Percentiles rank a stretch among this genome's conserved stretches.
These are phyloP conservation scores for Paecilomyces niveus DNA, from an alignment of 2,329 filamentous ascomycete genomes.

Conservation along the genomic window DNA sequence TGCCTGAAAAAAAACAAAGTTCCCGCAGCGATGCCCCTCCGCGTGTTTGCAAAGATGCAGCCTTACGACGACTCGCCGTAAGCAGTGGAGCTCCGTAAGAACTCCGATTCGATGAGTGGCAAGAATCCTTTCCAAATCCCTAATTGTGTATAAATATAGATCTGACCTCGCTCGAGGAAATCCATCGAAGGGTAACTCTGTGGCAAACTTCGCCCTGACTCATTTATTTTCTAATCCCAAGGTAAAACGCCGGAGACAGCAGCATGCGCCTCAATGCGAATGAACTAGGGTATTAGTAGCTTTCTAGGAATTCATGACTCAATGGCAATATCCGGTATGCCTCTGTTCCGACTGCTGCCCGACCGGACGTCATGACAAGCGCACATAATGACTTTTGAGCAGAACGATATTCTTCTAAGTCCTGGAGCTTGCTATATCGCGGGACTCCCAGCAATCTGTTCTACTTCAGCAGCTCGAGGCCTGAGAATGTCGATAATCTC, in stretches of 20 bases:
- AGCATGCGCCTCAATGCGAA: background rate
- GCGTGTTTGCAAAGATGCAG: background rate
- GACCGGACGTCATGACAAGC: background rate
- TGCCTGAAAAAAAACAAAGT: background rate
- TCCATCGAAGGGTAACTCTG: no score
- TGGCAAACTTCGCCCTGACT: no score
- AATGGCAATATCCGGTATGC: background rate
- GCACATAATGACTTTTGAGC: background rate
- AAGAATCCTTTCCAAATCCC: background rate
- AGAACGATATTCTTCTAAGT: background rate
- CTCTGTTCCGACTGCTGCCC: background rate
- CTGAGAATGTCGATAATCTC: slow-evolving; percentile 32
- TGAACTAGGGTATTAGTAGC: background rate
- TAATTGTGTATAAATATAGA: background rate
- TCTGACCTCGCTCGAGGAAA: background rate
- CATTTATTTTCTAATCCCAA: background rate
- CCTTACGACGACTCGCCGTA: background rate
- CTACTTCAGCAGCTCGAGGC: slow-evolving; percentile 15
- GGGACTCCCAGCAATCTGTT: background rate
- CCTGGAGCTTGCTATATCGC: background rate
- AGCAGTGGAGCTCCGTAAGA: background rate
- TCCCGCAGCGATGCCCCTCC: background rate
- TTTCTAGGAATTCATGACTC: background rate
- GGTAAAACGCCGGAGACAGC: background rate
- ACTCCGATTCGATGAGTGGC: background rate